phyloP scores from a whole-genome alignment of 352 stramenopile species.

The Pythium monospermum region DNA sequence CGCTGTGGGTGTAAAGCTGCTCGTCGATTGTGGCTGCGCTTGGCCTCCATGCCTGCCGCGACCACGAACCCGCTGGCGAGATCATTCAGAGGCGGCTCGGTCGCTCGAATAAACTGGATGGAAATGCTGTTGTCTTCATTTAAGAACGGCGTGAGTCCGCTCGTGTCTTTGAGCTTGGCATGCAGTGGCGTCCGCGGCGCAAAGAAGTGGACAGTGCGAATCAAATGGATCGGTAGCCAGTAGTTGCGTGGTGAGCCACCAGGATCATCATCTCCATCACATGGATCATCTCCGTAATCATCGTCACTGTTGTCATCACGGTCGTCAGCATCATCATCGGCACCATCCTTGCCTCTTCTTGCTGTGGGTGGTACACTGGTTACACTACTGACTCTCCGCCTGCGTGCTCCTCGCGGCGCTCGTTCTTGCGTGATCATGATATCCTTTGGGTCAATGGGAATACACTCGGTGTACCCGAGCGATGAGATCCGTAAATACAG shows the following conservation, averaged over 20 bases:
- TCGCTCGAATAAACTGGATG: slow-evolving; percentile 72
- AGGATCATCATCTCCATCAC: slow-evolving; percentile 19
- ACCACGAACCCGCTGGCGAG: slow-evolving; percentile 18
- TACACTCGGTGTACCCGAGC: slow-evolving; percentile 72
- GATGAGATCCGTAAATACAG: slow-evolving; percentile 72
- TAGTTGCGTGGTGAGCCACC: slow-evolving; percentile 39
- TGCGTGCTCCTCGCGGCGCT: slow-evolving; percentile 35
- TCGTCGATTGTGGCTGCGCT: slow-evolving; percentile 32
- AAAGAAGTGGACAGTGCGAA: slow-evolving; percentile 74
- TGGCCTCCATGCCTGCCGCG: not conserved
- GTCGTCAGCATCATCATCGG: slow-evolving; percentile 22
- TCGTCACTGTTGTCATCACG: slow-evolving; percentile 20
- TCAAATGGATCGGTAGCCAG: slow-evolving; percentile 71
- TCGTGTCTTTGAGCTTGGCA: slow-evolving; percentile 74
- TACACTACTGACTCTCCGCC: slow-evolving; percentile 29
- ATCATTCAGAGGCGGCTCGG: slow-evolving; percentile 66
- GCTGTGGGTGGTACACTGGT: too few relatives aligned
- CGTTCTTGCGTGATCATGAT: slow-evolving; percentile 46
- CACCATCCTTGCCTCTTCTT: too few relatives aligned
- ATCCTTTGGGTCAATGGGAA: slow-evolving; percentile 51
- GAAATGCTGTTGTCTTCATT: slow-evolving; percentile 69
- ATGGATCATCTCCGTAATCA: slow-evolving; percentile 11
- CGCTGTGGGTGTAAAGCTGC: slow-evolving; percentile 30
- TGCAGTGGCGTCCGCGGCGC: slow-evolving; percentile 64
- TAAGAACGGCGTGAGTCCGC: slow-evolving; percentile 54